A percentile compares a stretch with the other conserved stretches of the same genome.
Evolutionary conservation across 2,329 filamentous ascomycete genomes (phyloP).

Genomic region (Paecilomyces sp.): DNA sequence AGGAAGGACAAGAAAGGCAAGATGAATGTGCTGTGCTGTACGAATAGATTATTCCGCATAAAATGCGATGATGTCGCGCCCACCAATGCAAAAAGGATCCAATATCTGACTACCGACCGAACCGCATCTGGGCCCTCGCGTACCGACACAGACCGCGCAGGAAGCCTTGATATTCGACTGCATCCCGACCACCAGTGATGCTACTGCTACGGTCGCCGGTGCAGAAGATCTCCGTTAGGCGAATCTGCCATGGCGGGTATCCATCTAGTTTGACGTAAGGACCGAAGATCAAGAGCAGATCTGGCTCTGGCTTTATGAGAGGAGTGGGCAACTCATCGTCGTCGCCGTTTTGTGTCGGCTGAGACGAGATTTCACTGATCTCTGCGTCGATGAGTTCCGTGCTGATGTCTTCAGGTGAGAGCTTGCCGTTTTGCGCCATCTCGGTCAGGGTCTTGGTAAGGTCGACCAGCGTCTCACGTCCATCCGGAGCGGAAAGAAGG

Average conservation of each 20-base stretch:
- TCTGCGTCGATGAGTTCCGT: slow-evolving; percentile 84
- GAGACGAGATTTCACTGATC: slow-evolving; percentile 53
- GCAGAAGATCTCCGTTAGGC: slow-evolving; percentile 87
- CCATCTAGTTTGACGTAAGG: slow-evolving; percentile 77
- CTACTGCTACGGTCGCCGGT: slow-evolving; percentile 38
- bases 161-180: slow-evolving; percentile 90
- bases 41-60: background rate
- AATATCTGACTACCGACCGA: slow-evolving; percentile 50
- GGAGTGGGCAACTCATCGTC: background rate
- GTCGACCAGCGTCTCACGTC: slow-evolving; percentile 88
- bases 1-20: background rate
- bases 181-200: slow-evolving; percentile 29
- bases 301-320: slow-evolving; percentile 74
- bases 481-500: slow-evolving; percentile 80
- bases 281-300: slow-evolving; percentile 80
- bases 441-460: slow-evolving; percentile 88
- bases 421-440: slow-evolving; percentile 86
- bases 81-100: background rate
- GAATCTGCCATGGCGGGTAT: slow-evolving; percentile 94
- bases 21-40: background rate
- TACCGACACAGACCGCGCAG: slow-evolving; percentile 76
- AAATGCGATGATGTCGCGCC: background rate
- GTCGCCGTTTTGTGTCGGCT: slow-evolving; percentile 11
- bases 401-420: slow-evolving; percentile 74
- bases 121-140: slow-evolving; percentile 80